Base-by-base conservation (phyloP, 2,329 filamentous ascomycete genomes). In the Hypoxylon sp. region DNA sequence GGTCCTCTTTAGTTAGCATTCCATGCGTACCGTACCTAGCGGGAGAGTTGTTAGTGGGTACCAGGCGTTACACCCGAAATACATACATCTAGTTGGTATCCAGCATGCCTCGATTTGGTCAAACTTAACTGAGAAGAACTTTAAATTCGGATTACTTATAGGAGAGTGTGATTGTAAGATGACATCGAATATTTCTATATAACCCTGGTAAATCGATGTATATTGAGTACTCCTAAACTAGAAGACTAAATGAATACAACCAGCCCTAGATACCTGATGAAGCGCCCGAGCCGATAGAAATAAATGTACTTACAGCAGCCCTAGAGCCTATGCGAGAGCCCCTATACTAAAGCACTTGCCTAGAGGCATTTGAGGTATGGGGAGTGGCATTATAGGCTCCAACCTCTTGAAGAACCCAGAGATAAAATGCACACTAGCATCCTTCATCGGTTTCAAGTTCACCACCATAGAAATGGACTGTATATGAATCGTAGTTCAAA, bases 21-120 rank as follows among this genome's bases (percentile, higher is more conserved):
- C 6, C n/a, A 17, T 44, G n/a, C 17, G 19, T 44, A 17, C 19
- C n/a, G 19, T 19, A 6, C 6, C 39, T 19, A 6, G 39, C 6
- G 10, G 19, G 39, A 44, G n/a, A 44, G n/a, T 19, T 44, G 32
- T 37, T 37, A 37, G 32, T 37, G 39, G 39, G 39, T 44, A 44
- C n/a, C 6, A 19, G 39, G 17, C 19, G 17, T 17, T 17, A 8
- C 15, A 42, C n/a, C n/a, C 37, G 7, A 17, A 19, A 10, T 10
- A 7, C 17, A 44, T 44, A 7, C 7, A 44, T 19, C n/a, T 19
- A 8, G 17, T 44, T 19, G 19, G 6, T n/a, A 19, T 3, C n/a
- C n/a, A 44, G 17, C 6, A 44, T 19, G 19, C 17, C 39, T 7
- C 8, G 10, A 10, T 19, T 10, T 1, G n/a, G n/a, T 19, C 8